These are phyloP conservation scores for Pseudocercospora pini-densiflorae DNA, from an alignment of 2,329 filamentous ascomycete species.

Conservation along the genomic window DNA sequence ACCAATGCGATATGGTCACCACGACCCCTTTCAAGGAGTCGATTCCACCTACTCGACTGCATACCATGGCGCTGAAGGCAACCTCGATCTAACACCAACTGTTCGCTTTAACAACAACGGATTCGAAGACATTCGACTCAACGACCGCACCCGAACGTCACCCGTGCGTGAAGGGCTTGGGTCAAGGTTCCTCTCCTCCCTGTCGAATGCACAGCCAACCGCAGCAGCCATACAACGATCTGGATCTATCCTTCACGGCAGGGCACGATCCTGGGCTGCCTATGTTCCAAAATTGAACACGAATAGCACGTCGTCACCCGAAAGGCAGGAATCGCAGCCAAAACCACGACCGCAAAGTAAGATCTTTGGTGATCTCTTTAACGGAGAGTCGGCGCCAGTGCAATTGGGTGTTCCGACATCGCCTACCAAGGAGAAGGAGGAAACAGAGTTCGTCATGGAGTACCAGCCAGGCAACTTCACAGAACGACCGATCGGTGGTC, in stretches of 20 bases:
- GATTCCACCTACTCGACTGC: constrained; percentile 23
- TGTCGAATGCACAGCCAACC: constrained; percentile 35
- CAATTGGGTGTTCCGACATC: constrained; percentile 35
- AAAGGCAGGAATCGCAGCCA: constrained; percentile 17
- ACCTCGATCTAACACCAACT: constrained; percentile 23
- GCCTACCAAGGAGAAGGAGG: constrained; percentile 36
- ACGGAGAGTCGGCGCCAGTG: constrained; percentile 41
- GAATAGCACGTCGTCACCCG: constrained; percentile 17
- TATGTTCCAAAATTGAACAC: constrained; percentile 37
- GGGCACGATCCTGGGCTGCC: constrained; percentile 38
- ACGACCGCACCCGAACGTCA: constrained; percentile 19
- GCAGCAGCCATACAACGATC: constrained; percentile 38
- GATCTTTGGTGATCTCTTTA: constrained; percentile 40
- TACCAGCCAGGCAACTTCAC: constrained; percentile 40
- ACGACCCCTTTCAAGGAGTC: constrained; percentile 17
- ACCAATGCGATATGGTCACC: constrained; percentile 9
- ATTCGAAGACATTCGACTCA: constrained; percentile 23
- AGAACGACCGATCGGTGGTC: constrained; percentile 31
- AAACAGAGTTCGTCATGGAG: constrained; percentile 42
- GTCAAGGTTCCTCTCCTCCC: constrained; percentile 32
- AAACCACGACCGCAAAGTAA: constrained; percentile 19
- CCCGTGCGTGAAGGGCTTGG: constrained; percentile 32
- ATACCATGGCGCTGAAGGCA: constrained; percentile 32
- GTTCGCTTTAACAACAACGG: constrained; percentile 19
- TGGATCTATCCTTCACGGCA: constrained; percentile 35